These are phyloP conservation scores for Calcarisporium arbuscula DNA, from an alignment of 2,329 filamentous ascomycete genomes.

Conservation along the genomic window DNA sequence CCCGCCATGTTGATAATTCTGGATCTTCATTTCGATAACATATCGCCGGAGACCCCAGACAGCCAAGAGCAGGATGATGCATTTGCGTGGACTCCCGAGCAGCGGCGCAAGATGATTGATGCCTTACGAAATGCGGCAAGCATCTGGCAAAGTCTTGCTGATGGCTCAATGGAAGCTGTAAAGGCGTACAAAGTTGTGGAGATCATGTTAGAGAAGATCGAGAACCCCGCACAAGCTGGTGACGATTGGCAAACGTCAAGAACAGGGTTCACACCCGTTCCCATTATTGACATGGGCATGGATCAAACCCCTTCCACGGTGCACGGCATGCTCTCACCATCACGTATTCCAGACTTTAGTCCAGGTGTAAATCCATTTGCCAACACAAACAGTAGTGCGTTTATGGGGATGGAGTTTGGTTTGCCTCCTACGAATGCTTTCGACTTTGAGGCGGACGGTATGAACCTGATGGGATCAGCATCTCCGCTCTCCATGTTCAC, in stretches of 20 bases:
- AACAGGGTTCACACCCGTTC: slow-evolving; percentile 17
- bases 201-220: slow-evolving; percentile 78
- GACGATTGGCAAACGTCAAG: slow-evolving; percentile 9
- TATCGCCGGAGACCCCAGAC: slow-evolving; percentile 31
- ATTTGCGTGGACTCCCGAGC: slow-evolving; percentile 50
- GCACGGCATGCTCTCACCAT: slow-evolving; percentile 18
- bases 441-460: slow-evolving; percentile 24
- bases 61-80: slow-evolving; percentile 39
- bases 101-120: slow-evolving; percentile 68
- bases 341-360: slow-evolving; percentile 18
- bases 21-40: slow-evolving; percentile 68
- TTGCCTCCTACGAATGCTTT: slow-evolving; percentile 22
- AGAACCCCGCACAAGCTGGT: slow-evolving; percentile 14
- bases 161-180: slow-evolving; percentile 80
- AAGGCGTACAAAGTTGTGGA: slow-evolving; percentile 78
- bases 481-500: slow-evolving; percentile 51
- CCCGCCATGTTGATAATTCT: slow-evolving; percentile 79
- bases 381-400: slow-evolving; percentile 32
- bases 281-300: slow-evolving; percentile 35
- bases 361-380: slow-evolving; percentile 21
- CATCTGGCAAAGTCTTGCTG: slow-evolving; percentile 75
- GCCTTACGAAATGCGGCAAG: slow-evolving; percentile 64
- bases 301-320: slow-evolving; percentile 20
- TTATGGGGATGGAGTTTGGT: slow-evolving; percentile 39
- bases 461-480: slow-evolving; percentile 18